phyloP scores from a whole-genome alignment of 495 filamentous ascomycete genomes.

The Penicillium herquei region DNA sequence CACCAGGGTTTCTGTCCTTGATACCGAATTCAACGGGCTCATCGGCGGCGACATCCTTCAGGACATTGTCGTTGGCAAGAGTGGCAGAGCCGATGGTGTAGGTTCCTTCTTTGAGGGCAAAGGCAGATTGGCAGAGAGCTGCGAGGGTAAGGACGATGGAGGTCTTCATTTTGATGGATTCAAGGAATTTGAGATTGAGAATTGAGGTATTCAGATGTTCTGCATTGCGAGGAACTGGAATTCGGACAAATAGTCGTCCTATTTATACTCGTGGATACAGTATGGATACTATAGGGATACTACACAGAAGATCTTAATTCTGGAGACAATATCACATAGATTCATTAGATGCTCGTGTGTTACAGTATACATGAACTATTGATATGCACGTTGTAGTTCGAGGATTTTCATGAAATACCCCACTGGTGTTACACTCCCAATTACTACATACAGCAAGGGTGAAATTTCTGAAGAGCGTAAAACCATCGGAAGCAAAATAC shows the following conservation, averaged over 20 bases:
- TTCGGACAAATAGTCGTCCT: background rate
- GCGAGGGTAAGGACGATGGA: background rate
- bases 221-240: background rate
- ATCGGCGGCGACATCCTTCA: background rate
- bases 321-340: too few relatives aligned
- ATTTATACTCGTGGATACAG: background rate
- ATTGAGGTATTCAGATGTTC: background rate
- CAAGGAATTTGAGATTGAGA: too few relatives aligned
- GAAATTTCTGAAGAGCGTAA: too few relatives aligned
- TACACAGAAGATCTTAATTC: too few relatives aligned
- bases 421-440: too few relatives aligned
- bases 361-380: background rate
- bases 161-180: constrained; percentile 1
- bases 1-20: background rate
- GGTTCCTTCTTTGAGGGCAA: background rate
- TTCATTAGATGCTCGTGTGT: background rate
- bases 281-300: too few relatives aligned
- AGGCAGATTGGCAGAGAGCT: background rate
- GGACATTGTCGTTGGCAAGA: background rate
- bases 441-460: too few relatives aligned
- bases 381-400: background rate
- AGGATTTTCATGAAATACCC: constrained; percentile 4
- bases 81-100: background rate
- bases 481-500: too few relatives aligned
- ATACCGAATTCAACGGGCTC: background rate